Evolutionary conservation across 805 yeast species (phyloP).

Genomic region (Metschnikowia bowlesiae): DNA sequence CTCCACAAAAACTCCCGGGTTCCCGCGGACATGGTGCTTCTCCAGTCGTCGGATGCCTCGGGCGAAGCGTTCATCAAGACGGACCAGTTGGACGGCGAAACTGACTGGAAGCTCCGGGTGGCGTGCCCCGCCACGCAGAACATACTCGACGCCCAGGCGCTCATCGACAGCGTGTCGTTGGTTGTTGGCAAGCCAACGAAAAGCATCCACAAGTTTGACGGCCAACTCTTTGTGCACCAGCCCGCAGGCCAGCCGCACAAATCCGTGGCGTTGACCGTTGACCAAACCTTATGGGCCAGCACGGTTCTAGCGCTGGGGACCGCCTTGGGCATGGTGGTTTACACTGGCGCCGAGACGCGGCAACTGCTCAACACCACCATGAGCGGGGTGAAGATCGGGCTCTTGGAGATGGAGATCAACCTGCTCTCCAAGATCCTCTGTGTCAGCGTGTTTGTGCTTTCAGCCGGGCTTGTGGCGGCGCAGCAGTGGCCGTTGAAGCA

Average conservation of each 20-base stretch:
- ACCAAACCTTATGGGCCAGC: constrained; percentile 96
- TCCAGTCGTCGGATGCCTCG: constrained; percentile 71
- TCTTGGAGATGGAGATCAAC: constrained; percentile 88
- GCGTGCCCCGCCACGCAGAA: constrained; percentile 71
- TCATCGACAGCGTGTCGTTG: constrained; percentile 45
- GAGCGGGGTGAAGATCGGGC: constrained; percentile 83
- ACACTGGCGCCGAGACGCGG: constrained; percentile 91
- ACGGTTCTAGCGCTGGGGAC: constrained; percentile 94
- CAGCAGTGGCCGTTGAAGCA: constrained; percentile 60
- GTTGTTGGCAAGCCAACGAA: constrained; percentile 84
- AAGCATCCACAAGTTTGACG: constrained; percentile 75
- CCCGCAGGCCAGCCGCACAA: constrained; percentile 26
- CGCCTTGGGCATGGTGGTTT: constrained; percentile 81
- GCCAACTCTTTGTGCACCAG: constrained; percentile 56
- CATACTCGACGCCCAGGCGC: constrained; percentile 41
- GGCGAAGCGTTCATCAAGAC: constrained; percentile 88
- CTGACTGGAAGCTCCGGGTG: constrained; percentile 94
- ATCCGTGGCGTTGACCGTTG: constrained; percentile 67
- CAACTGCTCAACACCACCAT: constrained; percentile 91
- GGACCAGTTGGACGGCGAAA: constrained; percentile 97
- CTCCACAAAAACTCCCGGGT: constrained; percentile 78
- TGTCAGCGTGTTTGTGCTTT: constrained; percentile 74
- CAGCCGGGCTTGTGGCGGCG: constrained; percentile 71
- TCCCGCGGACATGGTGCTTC: constrained; percentile 87
- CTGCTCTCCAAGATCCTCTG: constrained; percentile 83